Percentiles rank a stretch among this genome's conserved stretches.
These are phyloP conservation scores for Urochloa ruziziensis DNA, from an alignment of 176 grass and related monocot genomes.

Conservation along the genomic window DNA sequence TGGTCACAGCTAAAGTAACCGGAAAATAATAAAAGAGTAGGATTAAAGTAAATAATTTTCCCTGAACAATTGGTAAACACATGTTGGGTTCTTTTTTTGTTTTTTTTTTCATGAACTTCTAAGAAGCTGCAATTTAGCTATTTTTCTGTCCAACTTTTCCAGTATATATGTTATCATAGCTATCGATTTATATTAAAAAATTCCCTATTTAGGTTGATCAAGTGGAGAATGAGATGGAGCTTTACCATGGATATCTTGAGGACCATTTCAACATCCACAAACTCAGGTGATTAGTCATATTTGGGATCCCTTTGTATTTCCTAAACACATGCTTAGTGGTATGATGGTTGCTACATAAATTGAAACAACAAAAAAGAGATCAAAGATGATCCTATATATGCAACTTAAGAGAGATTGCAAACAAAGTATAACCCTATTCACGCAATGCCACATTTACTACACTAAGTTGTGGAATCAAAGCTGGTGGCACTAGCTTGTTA, in stretches of 20 bases:
- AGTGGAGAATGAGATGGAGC: slow-evolving; percentile 41
- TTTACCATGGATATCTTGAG: slow-evolving; percentile 47
- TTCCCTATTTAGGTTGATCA: background rate
- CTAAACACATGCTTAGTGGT: background rate
- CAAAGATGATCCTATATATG: background rate
- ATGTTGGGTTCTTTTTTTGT: background rate
- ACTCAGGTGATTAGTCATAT: slow-evolving; percentile 46
- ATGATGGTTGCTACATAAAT: background rate
- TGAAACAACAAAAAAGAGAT: background rate
- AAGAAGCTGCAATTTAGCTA: background rate
- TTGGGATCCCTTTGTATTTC: background rate
- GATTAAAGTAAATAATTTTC: background rate
- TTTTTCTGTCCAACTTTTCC: background rate
- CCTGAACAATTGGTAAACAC: background rate
- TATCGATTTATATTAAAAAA: background rate
- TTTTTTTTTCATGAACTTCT: background rate
- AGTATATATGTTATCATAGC: background rate
- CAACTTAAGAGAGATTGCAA: background rate
- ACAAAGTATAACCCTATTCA: background rate
- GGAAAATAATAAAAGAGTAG: too few species aligned
- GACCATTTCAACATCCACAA: slow-evolving; percentile 47
- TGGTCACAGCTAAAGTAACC: background rate
- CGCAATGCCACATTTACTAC: background rate
- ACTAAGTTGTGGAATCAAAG: background rate
- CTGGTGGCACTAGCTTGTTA: background rate